Base-by-base conservation (phyloP, 768 basidiomycete species). In the Mycena haematopus region DNA sequence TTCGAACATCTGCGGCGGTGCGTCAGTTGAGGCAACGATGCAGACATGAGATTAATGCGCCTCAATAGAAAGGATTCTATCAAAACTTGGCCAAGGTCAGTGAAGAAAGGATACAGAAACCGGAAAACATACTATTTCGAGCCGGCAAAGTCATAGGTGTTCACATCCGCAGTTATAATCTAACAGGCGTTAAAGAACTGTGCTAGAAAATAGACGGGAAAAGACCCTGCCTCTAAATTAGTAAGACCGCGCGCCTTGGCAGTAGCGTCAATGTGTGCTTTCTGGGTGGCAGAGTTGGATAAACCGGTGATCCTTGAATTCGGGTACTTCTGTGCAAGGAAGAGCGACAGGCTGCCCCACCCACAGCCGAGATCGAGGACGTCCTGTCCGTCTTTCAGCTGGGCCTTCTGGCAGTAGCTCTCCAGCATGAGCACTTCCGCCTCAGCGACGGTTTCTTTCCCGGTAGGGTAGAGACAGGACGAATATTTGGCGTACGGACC, bases 311-410 rank as follows among this genome's bases (percentile, higher is more conserved):
- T 86, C 7, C 77, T 74, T 3, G 88, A 82, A 36, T 84, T 82
- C 13, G 88, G 88, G 70, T 89, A 90, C 78, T 87, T 89, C 84
- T 89, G 75, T 1, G 88, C 88, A 6, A 90, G 77, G 69, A 84
- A 89, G 15, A 90, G 70, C 0, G 87, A 84, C 47, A 91, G 73
- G 70, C 86, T 88, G n/a, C 90, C 89, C 89, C 88, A 90, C 2
- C 89, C 89, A 72, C 90, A 91, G 5, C 89, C 89, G 7, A 91
- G 76, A 71, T 91, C 90, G 42, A 91, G 71, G 27, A 91, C 78
- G 64, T 85, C 84, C 52, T 82, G 78, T 0, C 87, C 89, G 64
- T 90, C 86, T 55, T 72, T 77, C 24, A 92, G 71, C 52, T 82
- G 78, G 0, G 88, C 88, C 67, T 88, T 90, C 56, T 79, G 73